Percentiles rank a stretch among this genome's conserved stretches.
Evolutionary conservation across 192 early-diverging fungal genomes (phyloP).

Genomic region (Coemansia sp.): DNA sequence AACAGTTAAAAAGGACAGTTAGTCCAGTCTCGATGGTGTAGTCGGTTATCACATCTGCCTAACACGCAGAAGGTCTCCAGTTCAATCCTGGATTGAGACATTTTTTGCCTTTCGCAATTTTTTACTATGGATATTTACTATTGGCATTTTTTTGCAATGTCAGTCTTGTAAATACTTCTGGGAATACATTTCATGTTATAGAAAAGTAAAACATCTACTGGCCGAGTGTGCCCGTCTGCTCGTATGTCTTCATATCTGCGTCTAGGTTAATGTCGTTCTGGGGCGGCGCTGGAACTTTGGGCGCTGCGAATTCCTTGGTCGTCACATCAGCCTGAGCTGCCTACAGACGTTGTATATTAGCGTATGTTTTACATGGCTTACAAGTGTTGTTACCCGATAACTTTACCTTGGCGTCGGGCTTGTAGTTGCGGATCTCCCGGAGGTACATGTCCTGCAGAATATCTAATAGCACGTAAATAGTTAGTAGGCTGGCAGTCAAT

Average conservation of each 20-base stretch:
- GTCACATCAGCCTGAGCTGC: too few relatives aligned
- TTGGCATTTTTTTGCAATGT: too few relatives aligned
- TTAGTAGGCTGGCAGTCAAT: too few relatives aligned
- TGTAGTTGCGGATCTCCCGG: slow-evolving; percentile 52
- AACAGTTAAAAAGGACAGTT: neutral
- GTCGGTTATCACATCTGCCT: slow-evolving; percentile 16
- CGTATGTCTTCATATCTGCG: slow-evolving; percentile 42
- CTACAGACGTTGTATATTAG: too few relatives aligned
- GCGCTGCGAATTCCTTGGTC: too few relatives aligned
- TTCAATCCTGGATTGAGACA: slow-evolving; percentile 8
- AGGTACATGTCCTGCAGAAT: slow-evolving; percentile 49
- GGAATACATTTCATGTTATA: neutral
- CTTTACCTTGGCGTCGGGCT: slow-evolving; percentile 45
- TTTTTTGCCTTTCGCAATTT: neutral
- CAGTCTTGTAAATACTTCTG: too few relatives aligned
- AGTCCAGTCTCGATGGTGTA: slow-evolving; percentile 2
- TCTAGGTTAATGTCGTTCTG: too few relatives aligned
- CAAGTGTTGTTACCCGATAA: neutral
- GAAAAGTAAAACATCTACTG: slow-evolving; percentile 23
- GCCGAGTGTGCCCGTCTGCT: slow-evolving; percentile 30
- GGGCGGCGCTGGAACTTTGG: too few relatives aligned
- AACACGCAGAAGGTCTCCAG: slow-evolving; percentile 15
- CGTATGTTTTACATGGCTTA: too few relatives aligned
- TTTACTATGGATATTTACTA: too few relatives aligned
- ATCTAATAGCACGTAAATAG: slow-evolving; percentile 13